These are phyloP conservation scores for Areca catechu DNA, from an alignment of 176 grass and related monocot species.

Conservation along the genomic window DNA sequence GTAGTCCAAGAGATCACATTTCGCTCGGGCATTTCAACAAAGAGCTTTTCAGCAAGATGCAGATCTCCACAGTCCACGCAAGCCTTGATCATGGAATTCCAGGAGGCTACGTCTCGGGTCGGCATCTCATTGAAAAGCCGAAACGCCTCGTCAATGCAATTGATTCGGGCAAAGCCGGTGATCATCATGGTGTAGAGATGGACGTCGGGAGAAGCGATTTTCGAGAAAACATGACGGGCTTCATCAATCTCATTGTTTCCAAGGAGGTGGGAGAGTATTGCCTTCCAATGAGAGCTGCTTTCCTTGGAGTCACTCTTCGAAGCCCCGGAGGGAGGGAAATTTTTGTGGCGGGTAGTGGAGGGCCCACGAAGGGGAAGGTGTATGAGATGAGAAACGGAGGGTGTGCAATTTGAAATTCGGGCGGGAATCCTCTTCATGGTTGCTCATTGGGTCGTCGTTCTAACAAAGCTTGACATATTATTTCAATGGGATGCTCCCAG, in stretches of 20 bases:
- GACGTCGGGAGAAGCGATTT: constrained; percentile 9
- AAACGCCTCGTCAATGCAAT: constrained; percentile 30
- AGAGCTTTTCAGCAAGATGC: constrained; percentile 33
- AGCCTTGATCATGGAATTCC: constrained; percentile 49
- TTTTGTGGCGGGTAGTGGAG: not conserved
- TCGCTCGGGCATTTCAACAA: constrained; percentile 40
- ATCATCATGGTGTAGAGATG: constrained; percentile 12
- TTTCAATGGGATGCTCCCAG: no score
- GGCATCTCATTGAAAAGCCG: constrained; percentile 55
- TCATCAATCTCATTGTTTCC: constrained; percentile 24
- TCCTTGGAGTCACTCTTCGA: not conserved
- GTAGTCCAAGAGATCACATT: constrained; percentile 52
- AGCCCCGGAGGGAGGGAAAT: not conserved
- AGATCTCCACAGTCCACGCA: constrained; percentile 27
- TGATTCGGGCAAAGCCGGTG: constrained; percentile 5
- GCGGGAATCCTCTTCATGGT: constrained; percentile 23
- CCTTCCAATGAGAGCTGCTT: constrained; percentile 11
- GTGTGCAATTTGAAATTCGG: not conserved
- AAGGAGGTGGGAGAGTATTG: constrained; percentile 19
- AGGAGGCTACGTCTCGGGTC: constrained; percentile 25
- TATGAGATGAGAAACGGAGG: not conserved
- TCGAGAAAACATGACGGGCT: constrained; percentile 24
- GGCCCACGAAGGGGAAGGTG: not conserved
- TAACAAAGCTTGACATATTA: no score
- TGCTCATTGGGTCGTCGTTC: no score